phyloP scores from a whole-genome alignment of 441 rosid genomes.

The Croton laevigatus region DNA sequence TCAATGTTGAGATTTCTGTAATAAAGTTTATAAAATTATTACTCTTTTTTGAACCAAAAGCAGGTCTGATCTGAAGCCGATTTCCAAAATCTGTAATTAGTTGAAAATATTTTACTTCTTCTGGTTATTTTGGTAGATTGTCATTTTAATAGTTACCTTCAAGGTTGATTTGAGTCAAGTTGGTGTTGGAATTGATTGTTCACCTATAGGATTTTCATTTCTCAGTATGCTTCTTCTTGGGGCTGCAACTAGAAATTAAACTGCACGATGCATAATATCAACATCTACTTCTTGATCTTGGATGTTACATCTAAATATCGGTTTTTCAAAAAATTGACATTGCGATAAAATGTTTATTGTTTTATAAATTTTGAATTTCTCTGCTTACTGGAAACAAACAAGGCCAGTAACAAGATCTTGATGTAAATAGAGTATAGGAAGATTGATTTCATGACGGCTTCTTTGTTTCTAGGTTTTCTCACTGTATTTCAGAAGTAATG shows the following conservation, averaged over 20 bases:
- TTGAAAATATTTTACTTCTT: not conserved
- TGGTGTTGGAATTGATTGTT: conserved; percentile 12
- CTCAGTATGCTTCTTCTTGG: not conserved
- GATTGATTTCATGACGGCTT: not conserved
- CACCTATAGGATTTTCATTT: not conserved
- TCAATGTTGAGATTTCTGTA: not conserved
- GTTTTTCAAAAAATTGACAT: not conserved
- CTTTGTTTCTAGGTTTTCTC: conserved; percentile 1
- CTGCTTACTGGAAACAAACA: not conserved
- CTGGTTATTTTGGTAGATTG: not conserved
- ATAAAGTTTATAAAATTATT: not conserved
- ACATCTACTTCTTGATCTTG: not conserved
- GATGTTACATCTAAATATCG: not conserved
- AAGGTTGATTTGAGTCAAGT: not conserved
- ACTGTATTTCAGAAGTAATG: not conserved
- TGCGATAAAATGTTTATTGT: not conserved
- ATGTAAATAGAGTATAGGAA: not conserved
- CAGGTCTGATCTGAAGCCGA: not conserved
- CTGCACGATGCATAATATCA: not conserved
- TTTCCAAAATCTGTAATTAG: not conserved
- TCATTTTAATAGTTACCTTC: not conserved
- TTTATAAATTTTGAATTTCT: not conserved
- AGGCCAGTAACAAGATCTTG: not conserved
- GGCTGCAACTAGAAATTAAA: not conserved
- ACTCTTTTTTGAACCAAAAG: not conserved